Evolutionary conservation across 805 yeast genomes (phyloP).

Genomic region (Kodamaea kaohsiungensis): DNA sequence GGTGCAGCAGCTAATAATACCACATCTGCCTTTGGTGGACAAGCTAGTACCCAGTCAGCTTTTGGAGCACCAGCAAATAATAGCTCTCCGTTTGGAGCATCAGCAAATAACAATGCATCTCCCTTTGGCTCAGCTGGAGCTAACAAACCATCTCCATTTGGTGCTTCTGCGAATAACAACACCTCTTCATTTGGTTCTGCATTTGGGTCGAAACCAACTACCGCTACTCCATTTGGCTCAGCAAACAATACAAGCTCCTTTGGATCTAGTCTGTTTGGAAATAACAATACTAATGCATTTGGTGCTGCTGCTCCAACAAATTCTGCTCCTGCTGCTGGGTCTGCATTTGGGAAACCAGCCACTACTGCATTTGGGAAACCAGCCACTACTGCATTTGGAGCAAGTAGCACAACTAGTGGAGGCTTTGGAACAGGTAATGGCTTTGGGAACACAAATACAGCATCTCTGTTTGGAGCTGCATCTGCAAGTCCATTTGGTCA

Average conservation of each 20-base stretch:
- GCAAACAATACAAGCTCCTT: not conserved
- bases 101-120: conserved; percentile 1
- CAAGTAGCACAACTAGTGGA: not conserved
- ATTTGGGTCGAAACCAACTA: not conserved
- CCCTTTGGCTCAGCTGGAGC: conserved; percentile 11
- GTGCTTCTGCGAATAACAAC: conserved; percentile 7
- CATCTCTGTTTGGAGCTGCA: conserved; percentile 18
- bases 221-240: not conserved
- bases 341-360: not conserved
- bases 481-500: conserved; percentile 2
- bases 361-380: not conserved
- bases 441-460: not conserved
- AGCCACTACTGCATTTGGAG: too few relatives aligned
- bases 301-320: not conserved
- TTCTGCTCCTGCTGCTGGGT: not conserved
- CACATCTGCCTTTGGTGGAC: conserved; percentile 10
- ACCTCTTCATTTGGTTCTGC: conserved; percentile 5
- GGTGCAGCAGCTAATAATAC: conserved; percentile 5
- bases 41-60: not conserved
- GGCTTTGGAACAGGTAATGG: not conserved
- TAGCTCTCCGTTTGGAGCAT: conserved; percentile 9
- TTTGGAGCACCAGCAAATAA: not conserved
- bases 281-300: not conserved
- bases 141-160: not conserved
- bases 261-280: not conserved